phyloP scores from a whole-genome alignment of 2,329 filamentous ascomycete species.

The Magnaporthiopsis incrustans region DNA sequence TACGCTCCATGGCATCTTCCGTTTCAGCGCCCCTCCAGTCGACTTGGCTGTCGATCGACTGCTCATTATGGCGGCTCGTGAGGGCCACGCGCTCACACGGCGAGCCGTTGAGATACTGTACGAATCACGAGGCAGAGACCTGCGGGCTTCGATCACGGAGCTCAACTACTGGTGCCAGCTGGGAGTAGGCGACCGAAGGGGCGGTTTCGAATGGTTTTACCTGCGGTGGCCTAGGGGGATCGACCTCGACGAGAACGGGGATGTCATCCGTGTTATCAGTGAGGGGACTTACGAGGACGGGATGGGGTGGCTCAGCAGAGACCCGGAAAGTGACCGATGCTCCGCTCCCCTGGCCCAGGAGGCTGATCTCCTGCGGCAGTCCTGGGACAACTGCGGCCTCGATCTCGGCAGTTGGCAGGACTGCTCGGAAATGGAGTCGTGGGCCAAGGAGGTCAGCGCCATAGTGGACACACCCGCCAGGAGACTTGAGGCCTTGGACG shows the following conservation, averaged over 20 bases:
- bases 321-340: slow-evolving; percentile 20
- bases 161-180: slow-evolving; percentile 97
- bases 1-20: slow-evolving; percentile 78
- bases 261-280: slow-evolving; percentile 71
- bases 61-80: slow-evolving; percentile 73
- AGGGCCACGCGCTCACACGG: slow-evolving; percentile 73
- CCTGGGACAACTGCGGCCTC: slow-evolving; percentile 60
- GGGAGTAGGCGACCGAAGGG: slow-evolving; percentile 79
- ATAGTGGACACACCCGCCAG: slow-evolving; percentile 9
- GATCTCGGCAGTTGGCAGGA: slow-evolving; percentile 52
- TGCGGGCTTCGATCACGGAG: slow-evolving; percentile 75
- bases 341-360: slow-evolving; percentile 25
- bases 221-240: slow-evolving; percentile 65
- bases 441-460: slow-evolving; percentile 23
- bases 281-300: slow-evolving; percentile 66
- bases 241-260: slow-evolving; percentile 59
- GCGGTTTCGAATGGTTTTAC: slow-evolving; percentile 85
- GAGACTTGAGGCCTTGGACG: slow-evolving; percentile 32
- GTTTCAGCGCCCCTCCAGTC: slow-evolving; percentile 57
- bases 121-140: slow-evolving; percentile 57
- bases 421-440: slow-evolving; percentile 28
- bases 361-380: slow-evolving; percentile 55
- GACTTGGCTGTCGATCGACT: slow-evolving; percentile 72
- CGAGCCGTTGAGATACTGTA: slow-evolving; percentile 64
- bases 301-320: slow-evolving; percentile 67